Evolutionary conservation across 106 monocot genomes (phyloP), one percentile per base, ranked within the genome.

Genomic region (Acanthochlamys bracteata): DNA sequence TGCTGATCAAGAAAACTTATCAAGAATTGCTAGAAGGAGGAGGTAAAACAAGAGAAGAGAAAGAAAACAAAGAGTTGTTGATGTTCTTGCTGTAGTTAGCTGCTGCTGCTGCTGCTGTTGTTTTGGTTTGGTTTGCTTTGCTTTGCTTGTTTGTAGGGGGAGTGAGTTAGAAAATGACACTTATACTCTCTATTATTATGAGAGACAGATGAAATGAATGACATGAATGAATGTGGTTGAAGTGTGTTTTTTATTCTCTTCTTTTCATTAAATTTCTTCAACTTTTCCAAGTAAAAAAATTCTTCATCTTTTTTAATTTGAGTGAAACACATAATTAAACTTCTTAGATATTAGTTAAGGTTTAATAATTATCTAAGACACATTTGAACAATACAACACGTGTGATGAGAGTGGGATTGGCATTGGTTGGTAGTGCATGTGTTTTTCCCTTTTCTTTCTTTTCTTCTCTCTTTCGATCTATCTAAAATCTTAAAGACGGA

Each of bases 81-180:
- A 3, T 33, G 33, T 33, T 33, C 4, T 1, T 33, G 33, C 4
- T 33, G 33, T 1, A 3, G 33, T 1, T 33, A 33, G 33, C 33
- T 33, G 33, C 33, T 33, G 33, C 6, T 33, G 33, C 33, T 33
- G 33, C 33, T 33, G 33, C 33, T 33, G 33, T 6, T 33, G 33
- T 6, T n/a, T n/a, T n/a, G n/a, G n/a, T n/a, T 67, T 53, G 59
- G 24, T 42, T 49, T 47, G 55, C 20, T 54, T 55, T 53, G 73
- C 11, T 73, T 79, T 79, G 69, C 73, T 69, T 70, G 55, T 68
- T 69, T 69, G 69, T 65, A 42, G 71, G 72, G 61, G 17, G 68
- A 46, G 66, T 67, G 41, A 49, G 61, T 56, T 9, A 66, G 71
- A 61, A 59, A 51, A 63, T 57, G 68, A 68, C 71, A 42, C 53